These are phyloP conservation scores for Suillus decipiens DNA, from an alignment of 768 basidiomycete species.

Conservation along the genomic window DNA sequence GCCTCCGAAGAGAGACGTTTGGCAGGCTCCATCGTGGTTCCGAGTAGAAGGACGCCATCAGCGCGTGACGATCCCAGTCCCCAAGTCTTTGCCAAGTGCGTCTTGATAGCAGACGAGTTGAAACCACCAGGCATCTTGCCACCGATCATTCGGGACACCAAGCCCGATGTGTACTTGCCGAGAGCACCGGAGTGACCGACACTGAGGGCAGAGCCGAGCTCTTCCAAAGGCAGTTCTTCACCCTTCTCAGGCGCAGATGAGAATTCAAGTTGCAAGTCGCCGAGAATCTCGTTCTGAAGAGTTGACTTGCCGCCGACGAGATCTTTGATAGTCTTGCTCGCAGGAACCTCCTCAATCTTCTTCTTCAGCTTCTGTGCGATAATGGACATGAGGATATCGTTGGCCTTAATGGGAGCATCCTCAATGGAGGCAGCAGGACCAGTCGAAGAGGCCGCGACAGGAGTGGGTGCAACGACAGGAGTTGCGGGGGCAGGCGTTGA, in stretches of 20 bases:
- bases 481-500: slow-evolving; percentile 41
- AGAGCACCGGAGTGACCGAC: slow-evolving; percentile 82
- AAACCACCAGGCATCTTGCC: slow-evolving; percentile 99
- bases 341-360: slow-evolving; percentile 81
- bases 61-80: slow-evolving; percentile 90
- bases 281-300: slow-evolving; percentile 97
- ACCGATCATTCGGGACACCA: slow-evolving; percentile 89
- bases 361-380: slow-evolving; percentile 99
- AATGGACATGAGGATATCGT: slow-evolving; percentile 83
- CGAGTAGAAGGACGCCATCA: slow-evolving; percentile 88
- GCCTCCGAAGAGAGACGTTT: slow-evolving; percentile 90
- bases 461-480: slow-evolving; percentile 42
- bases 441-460: slow-evolving; percentile 47
- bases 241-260: slow-evolving; percentile 95
- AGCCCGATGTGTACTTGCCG: slow-evolving; percentile 91
- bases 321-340: slow-evolving; percentile 96
- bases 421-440: slow-evolving; percentile 77
- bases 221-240: slow-evolving; percentile 95
- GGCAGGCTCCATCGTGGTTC: slow-evolving; percentile 89
- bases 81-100: slow-evolving; percentile 89
- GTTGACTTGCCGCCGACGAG: slow-evolving; percentile 99
- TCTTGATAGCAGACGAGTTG: slow-evolving; percentile 89
- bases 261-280: slow-evolving; percentile 96
- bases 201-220: slow-evolving; percentile 84
- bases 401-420: slow-evolving; percentile 88